These are phyloP conservation scores for Fusarium nisikadoi DNA, from an alignment of 2,329 filamentous ascomycete genomes.

Conservation along the genomic window DNA sequence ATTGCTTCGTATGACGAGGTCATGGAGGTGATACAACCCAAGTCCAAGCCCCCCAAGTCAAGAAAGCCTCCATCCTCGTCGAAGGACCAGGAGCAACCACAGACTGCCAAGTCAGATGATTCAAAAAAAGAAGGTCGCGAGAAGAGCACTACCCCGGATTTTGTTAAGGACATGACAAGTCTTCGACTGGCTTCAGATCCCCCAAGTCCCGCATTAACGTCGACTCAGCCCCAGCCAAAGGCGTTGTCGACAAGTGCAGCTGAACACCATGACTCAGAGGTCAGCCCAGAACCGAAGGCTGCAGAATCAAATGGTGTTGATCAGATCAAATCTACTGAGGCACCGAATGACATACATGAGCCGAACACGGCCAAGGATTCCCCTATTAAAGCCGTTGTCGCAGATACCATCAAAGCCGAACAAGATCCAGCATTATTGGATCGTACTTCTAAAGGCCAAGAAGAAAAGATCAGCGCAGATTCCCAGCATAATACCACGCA, in stretches of 20 bases:
- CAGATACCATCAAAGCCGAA: background rate
- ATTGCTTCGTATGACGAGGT: conserved; percentile 69
- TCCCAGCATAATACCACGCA: background rate
- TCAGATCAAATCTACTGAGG: background rate
- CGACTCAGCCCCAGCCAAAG: conserved; percentile 37
- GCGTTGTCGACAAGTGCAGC: conserved; percentile 31
- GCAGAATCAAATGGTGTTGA: conserved; percentile 24
- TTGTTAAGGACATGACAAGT: conserved; percentile 48
- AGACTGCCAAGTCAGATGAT: conserved; percentile 4
- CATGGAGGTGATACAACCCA: conserved; percentile 50
- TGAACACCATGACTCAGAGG: conserved; percentile 26
- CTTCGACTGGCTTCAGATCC: conserved; percentile 46
- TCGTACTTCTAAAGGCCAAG: conserved; percentile 1
- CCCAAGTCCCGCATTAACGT: conserved; percentile 30
- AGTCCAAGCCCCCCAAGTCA: conserved; percentile 21
- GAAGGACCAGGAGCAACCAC: conserved; percentile 20
- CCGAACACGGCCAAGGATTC: background rate
- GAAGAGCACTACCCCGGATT: conserved; percentile 44
- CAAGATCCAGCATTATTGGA: background rate
- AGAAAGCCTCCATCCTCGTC: conserved; percentile 12
- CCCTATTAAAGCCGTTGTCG: conserved; percentile 20
- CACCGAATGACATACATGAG: background rate
- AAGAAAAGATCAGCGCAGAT: background rate
- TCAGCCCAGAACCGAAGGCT: conserved; percentile 24
- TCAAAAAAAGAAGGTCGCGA: conserved; percentile 23